Evolutionary conservation across 768 basidiomycete species (phyloP), one percentile per base, ranked within the genome.

Genomic region (Rhodotorula graminis): DNA sequence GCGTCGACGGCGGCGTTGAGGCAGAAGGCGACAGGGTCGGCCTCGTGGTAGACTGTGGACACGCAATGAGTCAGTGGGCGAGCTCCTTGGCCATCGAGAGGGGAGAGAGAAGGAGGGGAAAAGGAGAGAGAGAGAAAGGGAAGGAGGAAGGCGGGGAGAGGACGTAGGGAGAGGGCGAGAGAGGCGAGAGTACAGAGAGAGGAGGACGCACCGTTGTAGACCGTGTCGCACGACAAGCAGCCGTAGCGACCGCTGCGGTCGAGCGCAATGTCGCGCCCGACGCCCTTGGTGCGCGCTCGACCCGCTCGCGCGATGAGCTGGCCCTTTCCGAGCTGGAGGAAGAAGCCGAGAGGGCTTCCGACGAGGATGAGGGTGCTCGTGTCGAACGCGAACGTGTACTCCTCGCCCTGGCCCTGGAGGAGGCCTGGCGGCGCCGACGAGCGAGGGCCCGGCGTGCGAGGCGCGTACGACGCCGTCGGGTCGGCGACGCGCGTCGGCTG

Each of bases 241-340:
- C 76, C 76, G 64, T 72, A 79, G 1, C 75, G 63, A 2, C 77
- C 77, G 9, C 69, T 44, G 19, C 75, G 61, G 37, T 77, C 78
- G 23, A 78, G 72, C 18, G 69, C 73, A 25, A 79, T 70, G 37
- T 77, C 77, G 18, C 59, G 52, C 7, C 57, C 58, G 21, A 69
- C 75, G 44, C 68, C 46, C 58, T 70, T 65, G 10, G 76, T 77
- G 27, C 78, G 58, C 47, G 67, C 74, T 2, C 76, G 60, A 1
- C 76, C 74, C 15, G 55, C 64, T 29, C 78, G 65, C 2, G 78
- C 77, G 21, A 79, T 79, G 7, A 79, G 65, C 52, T 79, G 77
- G 0, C 72, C 77, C 31, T 71, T 69, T 21, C 76, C 72, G 15
- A 79, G 70, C 52, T 71, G 73, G 57, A 76, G 69, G 74, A 77